These are phyloP conservation scores for Choiromyces venosus DNA, from an alignment of 495 filamentous ascomycete species.

Conservation along the genomic window DNA sequence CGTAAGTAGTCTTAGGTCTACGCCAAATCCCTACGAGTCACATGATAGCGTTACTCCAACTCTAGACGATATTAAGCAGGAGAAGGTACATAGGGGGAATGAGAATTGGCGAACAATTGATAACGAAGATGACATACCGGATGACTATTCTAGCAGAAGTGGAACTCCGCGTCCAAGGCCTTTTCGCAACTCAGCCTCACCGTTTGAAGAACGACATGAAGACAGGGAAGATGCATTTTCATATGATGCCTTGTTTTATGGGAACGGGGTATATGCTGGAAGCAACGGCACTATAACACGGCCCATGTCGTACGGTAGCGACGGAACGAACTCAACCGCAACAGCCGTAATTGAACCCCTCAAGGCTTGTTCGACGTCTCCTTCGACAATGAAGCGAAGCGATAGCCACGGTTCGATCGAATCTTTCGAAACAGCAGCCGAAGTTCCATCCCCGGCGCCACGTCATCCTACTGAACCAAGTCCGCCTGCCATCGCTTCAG, in stretches of 20 bases:
- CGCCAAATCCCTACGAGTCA: conserved; percentile 27
- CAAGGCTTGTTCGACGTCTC: conserved; percentile 1
- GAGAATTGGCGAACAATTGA: conserved; percentile 8
- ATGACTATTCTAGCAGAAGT: conserved; percentile 29
- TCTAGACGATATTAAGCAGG: conserved; percentile 14
- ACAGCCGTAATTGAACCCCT: conserved; percentile 29
- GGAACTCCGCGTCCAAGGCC: conserved; percentile 27
- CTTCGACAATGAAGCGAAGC: conserved; percentile 10
- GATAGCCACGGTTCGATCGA: conserved; percentile 37
- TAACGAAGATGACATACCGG: conserved; percentile 27
- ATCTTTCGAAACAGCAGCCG: conserved; percentile 37
- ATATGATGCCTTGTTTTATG: conserved; percentile 91
- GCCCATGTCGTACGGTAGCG: conserved; percentile 31
- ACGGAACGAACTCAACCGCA: conserved; percentile 33
- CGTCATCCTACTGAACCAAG: conserved; percentile 6
- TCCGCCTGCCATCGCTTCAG: conserved; percentile 19
- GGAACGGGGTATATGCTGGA: conserved; percentile 34
- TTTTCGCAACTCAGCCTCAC: conserved; percentile 29
- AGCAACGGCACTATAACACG: conserved; percentile 6
- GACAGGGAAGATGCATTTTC: conserved; percentile 96
- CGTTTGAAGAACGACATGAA: conserved; percentile 56
- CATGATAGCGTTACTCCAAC: conserved; percentile 9
- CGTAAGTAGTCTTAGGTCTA: conserved; percentile 60
- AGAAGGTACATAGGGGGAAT: not conserved
- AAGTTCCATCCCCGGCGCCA: conserved; percentile 17